Conservation (phyloP, 2,329 filamentous ascomycete species). For the Didymella lethalis region DNA sequence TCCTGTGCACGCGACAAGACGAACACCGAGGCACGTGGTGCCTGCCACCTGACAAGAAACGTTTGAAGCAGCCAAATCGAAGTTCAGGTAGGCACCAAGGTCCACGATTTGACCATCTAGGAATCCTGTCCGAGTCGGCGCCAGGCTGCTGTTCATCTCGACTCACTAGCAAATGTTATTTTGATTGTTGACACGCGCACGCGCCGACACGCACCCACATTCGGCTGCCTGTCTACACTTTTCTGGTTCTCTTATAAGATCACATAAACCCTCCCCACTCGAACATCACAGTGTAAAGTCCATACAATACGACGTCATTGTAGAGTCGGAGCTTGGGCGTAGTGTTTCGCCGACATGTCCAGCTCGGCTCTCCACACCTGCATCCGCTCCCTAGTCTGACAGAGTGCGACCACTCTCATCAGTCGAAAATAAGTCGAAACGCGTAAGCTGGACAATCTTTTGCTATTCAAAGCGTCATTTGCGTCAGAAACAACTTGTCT, state of each 20-base stretch:
- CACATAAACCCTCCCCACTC: background rate
- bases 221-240: background rate
- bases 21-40: slow-evolving; percentile 1
- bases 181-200: background rate
- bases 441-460: slow-evolving; percentile 33
- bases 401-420: slow-evolving; percentile 25
- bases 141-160: slow-evolving; percentile 7
- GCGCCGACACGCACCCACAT: slow-evolving; percentile 8
- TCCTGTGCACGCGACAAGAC: background rate
- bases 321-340: slow-evolving; percentile 30
- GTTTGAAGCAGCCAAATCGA: background rate
- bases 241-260: background rate
- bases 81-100: slow-evolving; percentile 2
- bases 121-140: slow-evolving; percentile 15
- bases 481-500: slow-evolving; percentile 22
- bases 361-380: slow-evolving; percentile 43
- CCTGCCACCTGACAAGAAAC: slow-evolving; percentile 3
- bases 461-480: slow-evolving; percentile 25
- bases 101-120: background rate
- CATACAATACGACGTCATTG: background rate
- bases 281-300: background rate
- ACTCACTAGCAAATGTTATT: background rate
- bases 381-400: slow-evolving; percentile 23
- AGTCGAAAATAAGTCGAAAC: slow-evolving; percentile 25
- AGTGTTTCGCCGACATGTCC: slow-evolving; percentile 35